A percentile compares a stretch with the other conserved stretches of the same genome.
These are phyloP conservation scores for Albophoma yamanashiensis DNA, from an alignment of 2,329 filamentous ascomycete genomes.

Conservation along the genomic window DNA sequence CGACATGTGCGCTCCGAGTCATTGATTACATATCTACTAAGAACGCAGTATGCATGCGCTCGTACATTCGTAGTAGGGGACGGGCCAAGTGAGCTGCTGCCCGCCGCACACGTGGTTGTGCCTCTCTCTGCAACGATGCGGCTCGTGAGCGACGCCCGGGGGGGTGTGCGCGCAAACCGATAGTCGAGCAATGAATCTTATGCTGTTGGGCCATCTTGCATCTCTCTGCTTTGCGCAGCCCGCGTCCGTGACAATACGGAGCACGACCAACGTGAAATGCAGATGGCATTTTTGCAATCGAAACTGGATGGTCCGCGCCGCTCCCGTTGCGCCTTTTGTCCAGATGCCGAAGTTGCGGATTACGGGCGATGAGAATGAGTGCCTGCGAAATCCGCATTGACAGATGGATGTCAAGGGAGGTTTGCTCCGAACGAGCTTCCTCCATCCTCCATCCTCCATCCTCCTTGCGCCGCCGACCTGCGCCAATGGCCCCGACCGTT, in stretches of 20 bases:
- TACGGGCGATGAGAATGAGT: neutral
- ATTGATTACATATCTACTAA: neutral
- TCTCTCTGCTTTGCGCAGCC: neutral
- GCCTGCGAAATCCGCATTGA: neutral
- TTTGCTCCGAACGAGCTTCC: neutral
- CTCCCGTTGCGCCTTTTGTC: neutral
- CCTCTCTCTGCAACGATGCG: neutral
- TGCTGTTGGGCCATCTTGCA: neutral
- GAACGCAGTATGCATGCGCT: neutral
- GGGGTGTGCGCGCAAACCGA: neutral
- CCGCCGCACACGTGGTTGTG: neutral
- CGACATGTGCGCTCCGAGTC: neutral
- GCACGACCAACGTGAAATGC: neutral
- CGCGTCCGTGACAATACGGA: neutral
- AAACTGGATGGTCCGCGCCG: neutral
- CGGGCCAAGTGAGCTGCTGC: neutral
- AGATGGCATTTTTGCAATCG: neutral
- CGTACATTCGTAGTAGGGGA: too few species aligned
- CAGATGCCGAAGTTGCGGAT: neutral
- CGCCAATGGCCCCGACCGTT: neutral
- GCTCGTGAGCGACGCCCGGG: neutral
- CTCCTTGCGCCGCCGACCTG: neutral
- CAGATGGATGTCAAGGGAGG: neutral
- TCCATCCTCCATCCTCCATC: neutral
- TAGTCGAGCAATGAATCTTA: neutral